A percentile compares a stretch with the other conserved stretches of the same genome.
These are phyloP conservation scores for Ophiosphaerella herpotricha DNA, from an alignment of 2,329 filamentous ascomycete species.

Conservation along the genomic window DNA sequence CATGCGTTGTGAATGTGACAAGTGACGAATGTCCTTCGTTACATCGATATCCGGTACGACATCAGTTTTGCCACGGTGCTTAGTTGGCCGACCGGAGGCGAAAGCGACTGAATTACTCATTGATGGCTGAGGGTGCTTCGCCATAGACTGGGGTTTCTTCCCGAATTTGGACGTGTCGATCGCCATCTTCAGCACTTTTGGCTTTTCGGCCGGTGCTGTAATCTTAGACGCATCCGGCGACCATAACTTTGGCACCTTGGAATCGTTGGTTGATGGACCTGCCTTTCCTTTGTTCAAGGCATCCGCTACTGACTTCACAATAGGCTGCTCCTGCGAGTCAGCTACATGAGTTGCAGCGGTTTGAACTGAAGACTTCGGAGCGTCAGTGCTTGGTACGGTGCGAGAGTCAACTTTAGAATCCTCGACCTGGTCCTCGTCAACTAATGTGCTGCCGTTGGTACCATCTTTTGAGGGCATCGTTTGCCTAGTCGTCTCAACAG, in stretches of 20 bases:
- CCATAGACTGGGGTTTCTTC: conserved; percentile 14
- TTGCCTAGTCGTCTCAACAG: not conserved
- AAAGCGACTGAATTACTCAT: not conserved
- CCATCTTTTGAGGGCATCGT: no score
- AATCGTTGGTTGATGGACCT: conserved; percentile 1
- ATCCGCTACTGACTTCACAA: no score
- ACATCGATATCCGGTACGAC: conserved; percentile 13
- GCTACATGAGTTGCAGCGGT: not conserved
- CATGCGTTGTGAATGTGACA: conserved; percentile 23
- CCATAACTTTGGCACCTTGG: conserved; percentile 13
- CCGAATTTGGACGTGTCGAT: conserved; percentile 27
- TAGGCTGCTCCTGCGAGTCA: not conserved
- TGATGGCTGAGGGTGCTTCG: not conserved
- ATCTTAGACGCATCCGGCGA: conserved; percentile 26
- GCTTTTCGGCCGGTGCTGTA: conserved; percentile 19
- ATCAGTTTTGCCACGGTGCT: conserved; percentile 6
- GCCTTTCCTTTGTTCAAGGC: not conserved
- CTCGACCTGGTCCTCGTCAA: no score
- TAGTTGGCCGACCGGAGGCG: not conserved
- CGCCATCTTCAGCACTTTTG: conserved; percentile 25
- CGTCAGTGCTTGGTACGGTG: no score
- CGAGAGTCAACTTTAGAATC: no score
- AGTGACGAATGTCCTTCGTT: conserved; percentile 27
- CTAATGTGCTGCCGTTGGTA: no score
- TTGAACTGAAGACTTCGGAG: no score